phyloP scores from a whole-genome alignment of 768 basidiomycete genomes.

The Trametes gibbosa region DNA sequence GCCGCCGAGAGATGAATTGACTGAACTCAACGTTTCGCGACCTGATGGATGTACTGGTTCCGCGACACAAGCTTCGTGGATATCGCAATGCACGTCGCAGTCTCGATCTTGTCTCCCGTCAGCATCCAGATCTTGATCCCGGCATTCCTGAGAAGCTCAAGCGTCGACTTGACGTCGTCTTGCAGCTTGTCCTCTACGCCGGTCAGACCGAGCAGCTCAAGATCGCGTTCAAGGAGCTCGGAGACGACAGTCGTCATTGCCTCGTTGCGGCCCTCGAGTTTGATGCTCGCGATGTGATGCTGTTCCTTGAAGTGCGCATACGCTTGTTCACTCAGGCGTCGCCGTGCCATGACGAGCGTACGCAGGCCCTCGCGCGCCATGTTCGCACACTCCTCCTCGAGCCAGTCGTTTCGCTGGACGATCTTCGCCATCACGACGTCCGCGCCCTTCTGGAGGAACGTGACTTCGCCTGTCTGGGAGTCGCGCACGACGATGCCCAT shows the following conservation, averaged over 20 bases:
- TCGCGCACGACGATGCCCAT: slow-evolving; percentile 98
- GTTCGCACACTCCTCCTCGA: slow-evolving; percentile 97
- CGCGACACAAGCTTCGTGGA: slow-evolving; percentile 94
- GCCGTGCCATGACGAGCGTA: slow-evolving; percentile 90
- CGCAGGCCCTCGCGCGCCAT: slow-evolving; percentile 97
- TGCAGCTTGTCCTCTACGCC: slow-evolving; percentile 99
- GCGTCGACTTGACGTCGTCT: slow-evolving; percentile 91
- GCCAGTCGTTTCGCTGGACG: slow-evolving; percentile 96
- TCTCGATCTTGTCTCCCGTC: slow-evolving; percentile 99
- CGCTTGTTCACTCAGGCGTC: slow-evolving; percentile 62
- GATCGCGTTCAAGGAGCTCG: slow-evolving; percentile 78
- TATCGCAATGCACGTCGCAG: slow-evolving; percentile 96
- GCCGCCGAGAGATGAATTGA: not conserved
- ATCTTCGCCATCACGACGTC: slow-evolving; percentile 98
- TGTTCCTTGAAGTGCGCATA: slow-evolving; percentile 71
- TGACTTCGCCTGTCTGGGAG: slow-evolving; percentile 67
- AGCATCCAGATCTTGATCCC: slow-evolving; percentile 99
- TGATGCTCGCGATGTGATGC: slow-evolving; percentile 78
- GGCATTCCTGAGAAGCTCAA: slow-evolving; percentile 91
- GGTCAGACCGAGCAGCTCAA: slow-evolving; percentile 90
- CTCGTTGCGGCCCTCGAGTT: slow-evolving; percentile 76
- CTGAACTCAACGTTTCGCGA: slow-evolving; percentile 73
- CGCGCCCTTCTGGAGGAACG: slow-evolving; percentile 94
- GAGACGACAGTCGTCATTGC: slow-evolving; percentile 74
- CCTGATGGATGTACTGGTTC: slow-evolving; percentile 96